phyloP scores from a whole-genome alignment of 768 basidiomycete genomes.

The Obba rivulosa region DNA sequence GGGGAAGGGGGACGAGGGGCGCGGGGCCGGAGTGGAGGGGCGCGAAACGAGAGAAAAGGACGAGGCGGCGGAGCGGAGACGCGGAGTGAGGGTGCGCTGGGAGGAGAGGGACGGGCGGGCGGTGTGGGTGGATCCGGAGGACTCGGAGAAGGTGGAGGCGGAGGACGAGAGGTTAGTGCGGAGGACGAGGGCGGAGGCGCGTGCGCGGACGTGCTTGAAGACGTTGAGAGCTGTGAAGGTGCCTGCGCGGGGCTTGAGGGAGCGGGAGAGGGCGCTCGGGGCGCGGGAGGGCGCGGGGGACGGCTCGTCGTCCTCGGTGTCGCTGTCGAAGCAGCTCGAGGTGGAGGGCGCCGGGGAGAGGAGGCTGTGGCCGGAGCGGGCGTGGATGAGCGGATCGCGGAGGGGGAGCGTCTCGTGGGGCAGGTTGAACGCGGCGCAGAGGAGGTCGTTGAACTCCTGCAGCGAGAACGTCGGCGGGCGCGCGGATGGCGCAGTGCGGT shows the following conservation, averaged over 20 bases:
- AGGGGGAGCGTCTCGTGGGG: background rate
- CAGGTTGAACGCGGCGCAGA: conserved; percentile 21
- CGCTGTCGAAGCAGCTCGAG: conserved; percentile 11
- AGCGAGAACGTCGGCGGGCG: conserved; percentile 15
- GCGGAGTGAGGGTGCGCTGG: conserved; percentile 3
- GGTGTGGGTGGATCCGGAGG: conserved; percentile 7
- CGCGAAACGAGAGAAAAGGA: conserved; percentile 5
- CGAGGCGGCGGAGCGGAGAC: background rate
- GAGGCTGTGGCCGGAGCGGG: background rate
- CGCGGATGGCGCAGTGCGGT: too few species aligned
- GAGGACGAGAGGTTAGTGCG: conserved; percentile 4
- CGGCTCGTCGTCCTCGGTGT: conserved; percentile 8
- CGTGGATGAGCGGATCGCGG: background rate
- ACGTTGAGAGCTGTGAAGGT: conserved; percentile 11
- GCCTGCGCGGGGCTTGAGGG: background rate
- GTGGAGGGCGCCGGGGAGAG: conserved; percentile 2
- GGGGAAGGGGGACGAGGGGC: conserved; percentile 5
- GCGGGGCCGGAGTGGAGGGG: conserved; percentile 6
- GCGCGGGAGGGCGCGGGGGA: background rate
- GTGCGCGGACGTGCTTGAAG: conserved; percentile 20
- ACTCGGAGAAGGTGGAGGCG: conserved; percentile 6
- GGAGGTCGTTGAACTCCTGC: conserved; percentile 23
- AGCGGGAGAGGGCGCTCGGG: background rate
- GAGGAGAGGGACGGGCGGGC: conserved; percentile 12
- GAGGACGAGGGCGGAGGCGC: conserved; percentile 23